A percentile compares a stretch with the other conserved stretches of the same genome.
These are phyloP conservation scores for Vanrija sp. DNA, from an alignment of 1,284 basidiomycete species.

Conservation along the genomic window DNA sequence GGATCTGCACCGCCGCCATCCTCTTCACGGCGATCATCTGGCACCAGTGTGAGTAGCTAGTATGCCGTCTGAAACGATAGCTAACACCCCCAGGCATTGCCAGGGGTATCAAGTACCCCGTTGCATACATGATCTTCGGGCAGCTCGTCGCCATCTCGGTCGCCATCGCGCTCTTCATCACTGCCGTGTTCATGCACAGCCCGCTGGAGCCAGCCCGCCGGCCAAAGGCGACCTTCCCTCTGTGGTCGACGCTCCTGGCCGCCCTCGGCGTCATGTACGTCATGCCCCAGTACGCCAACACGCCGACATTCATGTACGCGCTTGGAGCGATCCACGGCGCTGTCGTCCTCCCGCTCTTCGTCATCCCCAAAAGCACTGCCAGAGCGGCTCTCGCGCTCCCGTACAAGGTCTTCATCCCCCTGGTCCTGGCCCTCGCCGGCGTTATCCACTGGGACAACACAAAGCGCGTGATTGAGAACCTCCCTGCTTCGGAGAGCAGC, in stretches of 20 bases:
- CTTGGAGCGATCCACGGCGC: conserved; percentile 63
- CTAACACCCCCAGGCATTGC: conserved; percentile 47
- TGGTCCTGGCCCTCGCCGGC: conserved; percentile 42
- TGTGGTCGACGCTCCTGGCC: conserved; percentile 55
- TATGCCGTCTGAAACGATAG: not conserved
- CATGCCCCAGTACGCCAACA: conserved; percentile 55
- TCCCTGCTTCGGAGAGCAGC: conserved; percentile 12
- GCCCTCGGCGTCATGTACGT: conserved; percentile 55
- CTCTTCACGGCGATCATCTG: conserved; percentile 61
- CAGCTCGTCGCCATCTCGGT: conserved; percentile 71
- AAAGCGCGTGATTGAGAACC: conserved; percentile 9
- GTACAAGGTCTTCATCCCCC: conserved; percentile 47
- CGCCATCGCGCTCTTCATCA: conserved; percentile 63
- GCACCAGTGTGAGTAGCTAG: conserved; percentile 54
- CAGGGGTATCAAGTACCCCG: conserved; percentile 56
- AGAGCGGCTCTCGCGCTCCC: conserved; percentile 25
- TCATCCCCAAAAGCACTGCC: conserved; percentile 17
- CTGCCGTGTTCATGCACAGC: conserved; percentile 55
- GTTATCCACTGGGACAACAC: conserved; percentile 52
- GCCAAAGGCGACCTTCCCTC: conserved; percentile 20
- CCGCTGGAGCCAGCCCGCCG: conserved; percentile 11
- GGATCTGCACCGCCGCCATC: conserved; percentile 65
- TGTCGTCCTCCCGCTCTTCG: conserved; percentile 56
- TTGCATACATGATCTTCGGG: conserved; percentile 71
- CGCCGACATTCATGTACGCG: conserved; percentile 57